Base-by-base conservation (phyloP, 2,329 filamentous ascomycete species). In the Beauveria rudraprayagi region DNA sequence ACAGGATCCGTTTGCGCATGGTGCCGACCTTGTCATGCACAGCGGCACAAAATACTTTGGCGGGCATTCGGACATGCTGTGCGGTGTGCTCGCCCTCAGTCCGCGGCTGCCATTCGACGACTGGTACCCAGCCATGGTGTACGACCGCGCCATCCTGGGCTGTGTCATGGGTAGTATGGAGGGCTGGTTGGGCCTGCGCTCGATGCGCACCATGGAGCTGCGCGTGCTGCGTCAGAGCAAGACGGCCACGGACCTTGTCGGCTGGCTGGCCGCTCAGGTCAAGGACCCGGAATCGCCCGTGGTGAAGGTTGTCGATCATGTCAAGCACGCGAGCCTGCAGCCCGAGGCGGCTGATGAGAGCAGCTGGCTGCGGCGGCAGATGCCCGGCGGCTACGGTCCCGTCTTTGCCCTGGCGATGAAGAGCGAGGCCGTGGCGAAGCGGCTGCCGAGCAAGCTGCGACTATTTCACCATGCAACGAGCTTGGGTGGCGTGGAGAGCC, bases 391-490 rank as follows among this genome's bases (percentile, higher is more conserved):
- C 0, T 97, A 86, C 72, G 92, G 92, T 0, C 89, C 94, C 2
- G 93, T 97, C 7, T 97, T 97, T 70, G 82, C 88, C 3, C 80
- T 97, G 26, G 80, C 81, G 62, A 81, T 90, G 77, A 83, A 83
- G 68, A 77, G 81, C 3, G 78, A 82, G 63, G 76, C 78, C 1
- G 70, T 82, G 56, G 92, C 94, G 3, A 83, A 80, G 65, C 73
- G 77, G 34, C 75, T 99, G 65, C 94, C 94, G 3, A 89, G 87
- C 69, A 89, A 90, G 73, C 75, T 97, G 71, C 71, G 79, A 2
- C 81, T 96, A 50, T 97, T 97, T 78, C 91, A 96, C 68, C 94
- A 99, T 74, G 94, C 94, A 6, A 99, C 94, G 2, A 95, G 90
- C 72, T 75, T 97, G 30, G 94, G 94, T 2, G 93, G 94, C 5